Conservation (phyloP, 2,329 filamentous ascomycete genomes). For the Talaromyces sp. region DNA sequence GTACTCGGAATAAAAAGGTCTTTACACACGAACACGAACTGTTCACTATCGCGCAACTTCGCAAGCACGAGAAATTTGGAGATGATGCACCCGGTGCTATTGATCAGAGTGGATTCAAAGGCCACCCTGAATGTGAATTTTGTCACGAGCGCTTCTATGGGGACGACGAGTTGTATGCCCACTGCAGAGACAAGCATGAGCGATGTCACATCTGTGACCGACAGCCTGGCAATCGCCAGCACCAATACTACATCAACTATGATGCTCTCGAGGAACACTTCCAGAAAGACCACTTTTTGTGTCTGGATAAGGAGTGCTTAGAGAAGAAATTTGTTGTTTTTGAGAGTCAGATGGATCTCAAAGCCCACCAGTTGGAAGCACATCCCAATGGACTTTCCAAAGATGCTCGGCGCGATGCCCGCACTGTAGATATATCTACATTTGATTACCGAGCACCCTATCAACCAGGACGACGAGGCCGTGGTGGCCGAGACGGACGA, state of each 20-base stretch:
- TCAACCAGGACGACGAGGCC: conserved; percentile 49
- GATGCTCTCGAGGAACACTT: conserved; percentile 84
- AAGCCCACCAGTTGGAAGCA: conserved; percentile 82
- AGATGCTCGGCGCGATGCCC: conserved; percentile 75
- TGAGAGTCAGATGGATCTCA: conserved; percentile 88
- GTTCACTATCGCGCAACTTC: conserved; percentile 75
- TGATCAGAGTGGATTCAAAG: conserved; percentile 93
- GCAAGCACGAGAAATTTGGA: conserved; percentile 83
- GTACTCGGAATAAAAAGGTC: conserved; percentile 91
- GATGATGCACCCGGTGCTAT: conserved; percentile 86
- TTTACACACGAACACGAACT: conserved; percentile 98
- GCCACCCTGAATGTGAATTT: conserved; percentile 91
- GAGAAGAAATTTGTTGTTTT: conserved; percentile 99
- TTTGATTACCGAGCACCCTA: conserved; percentile 79
- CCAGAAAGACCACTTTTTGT: conserved; percentile 79
- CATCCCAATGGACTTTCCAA: conserved; percentile 80
- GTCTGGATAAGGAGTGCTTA: conserved; percentile 77
- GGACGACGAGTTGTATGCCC: conserved; percentile 88
- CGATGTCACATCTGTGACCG: conserved; percentile 92
- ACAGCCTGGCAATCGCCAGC: conserved; percentile 58
- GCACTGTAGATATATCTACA: conserved; percentile 78
- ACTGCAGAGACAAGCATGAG: conserved; percentile 92
- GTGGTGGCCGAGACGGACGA: conserved; percentile 40
- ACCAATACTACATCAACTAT: conserved; percentile 91
- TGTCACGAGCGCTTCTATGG: conserved; percentile 92